Evolutionary conservation across 139 green algal genomes (phyloP).

Genomic region (Nannochloris sp.): DNA sequence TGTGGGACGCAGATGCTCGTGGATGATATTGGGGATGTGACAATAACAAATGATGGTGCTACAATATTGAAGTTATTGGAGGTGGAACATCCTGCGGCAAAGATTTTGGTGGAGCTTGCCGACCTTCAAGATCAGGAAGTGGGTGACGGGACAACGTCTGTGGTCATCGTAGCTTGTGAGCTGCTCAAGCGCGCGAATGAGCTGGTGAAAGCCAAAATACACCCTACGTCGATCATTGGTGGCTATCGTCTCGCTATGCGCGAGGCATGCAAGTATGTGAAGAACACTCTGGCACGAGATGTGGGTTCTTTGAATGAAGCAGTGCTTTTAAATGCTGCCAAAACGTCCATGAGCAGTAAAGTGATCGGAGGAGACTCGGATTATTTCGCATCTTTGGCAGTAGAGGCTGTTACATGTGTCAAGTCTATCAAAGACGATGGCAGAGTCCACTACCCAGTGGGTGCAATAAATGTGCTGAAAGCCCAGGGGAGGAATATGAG

Average conservation of each 20-base stretch:
- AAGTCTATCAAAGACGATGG: slow-evolving; percentile 42
- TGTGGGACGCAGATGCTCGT: slow-evolving; percentile 88
- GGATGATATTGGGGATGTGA: slow-evolving; percentile 98
- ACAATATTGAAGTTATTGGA: slow-evolving; percentile 98
- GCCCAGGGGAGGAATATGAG: slow-evolving; percentile 83
- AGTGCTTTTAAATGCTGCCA: slow-evolving; percentile 73
- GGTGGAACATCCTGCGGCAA: slow-evolving; percentile 96
- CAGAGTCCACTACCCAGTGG: slow-evolving; percentile 72
- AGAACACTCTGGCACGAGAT: slow-evolving; percentile 68
- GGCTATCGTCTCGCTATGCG: slow-evolving; percentile 93
- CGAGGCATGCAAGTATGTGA: slow-evolving; percentile 89
- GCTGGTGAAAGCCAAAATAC: slow-evolving; percentile 90
- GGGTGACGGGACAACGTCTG: slow-evolving; percentile 94
- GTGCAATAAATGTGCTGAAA: slow-evolving; percentile 98
- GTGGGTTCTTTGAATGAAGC: slow-evolving; percentile 72
- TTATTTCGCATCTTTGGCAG: slow-evolving; percentile 81
- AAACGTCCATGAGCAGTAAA: slow-evolving; percentile 93
- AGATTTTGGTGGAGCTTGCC: slow-evolving; percentile 98
- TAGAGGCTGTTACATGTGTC: slow-evolving; percentile 52
- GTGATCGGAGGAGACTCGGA: slow-evolving; percentile 76
- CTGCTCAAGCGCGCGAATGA: slow-evolving; percentile 92
- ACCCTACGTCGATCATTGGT: slow-evolving; percentile 96
- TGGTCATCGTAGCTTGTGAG: slow-evolving; percentile 97
- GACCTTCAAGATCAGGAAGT: slow-evolving; percentile 98
- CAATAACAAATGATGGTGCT: slow-evolving; percentile 98